A percentile compares a stretch with the other conserved stretches of the same genome.
phyloP scores from a whole-genome alignment of 306 rosid genomes.

The Ziziphus jujuba region DNA sequence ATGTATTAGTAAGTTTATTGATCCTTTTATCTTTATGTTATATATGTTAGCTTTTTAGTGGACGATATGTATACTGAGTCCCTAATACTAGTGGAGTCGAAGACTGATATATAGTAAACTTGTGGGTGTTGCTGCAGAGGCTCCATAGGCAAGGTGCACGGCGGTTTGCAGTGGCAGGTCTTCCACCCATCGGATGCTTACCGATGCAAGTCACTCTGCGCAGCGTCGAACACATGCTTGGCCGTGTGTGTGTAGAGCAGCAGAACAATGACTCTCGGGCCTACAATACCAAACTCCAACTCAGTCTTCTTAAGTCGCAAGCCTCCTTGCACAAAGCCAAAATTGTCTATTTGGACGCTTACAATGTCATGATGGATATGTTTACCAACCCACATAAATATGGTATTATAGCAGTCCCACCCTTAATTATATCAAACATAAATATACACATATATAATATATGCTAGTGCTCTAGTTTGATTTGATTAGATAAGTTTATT shows the following conservation, averaged over 20 bases:
- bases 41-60: no score
- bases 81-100: no score
- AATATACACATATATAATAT: no score
- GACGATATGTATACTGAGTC: no score
- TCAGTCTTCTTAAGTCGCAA: conserved; percentile 14
- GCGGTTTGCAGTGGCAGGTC: conserved; percentile 37
- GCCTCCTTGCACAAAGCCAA: conserved; percentile 25
- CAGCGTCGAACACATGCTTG: conserved; percentile 22
- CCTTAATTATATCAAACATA: no score
- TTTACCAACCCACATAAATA: conserved; percentile 31
- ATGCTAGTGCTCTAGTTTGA: no score
- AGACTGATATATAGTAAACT: no score
- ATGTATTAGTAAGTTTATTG: no score
- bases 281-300: conserved; percentile 43
- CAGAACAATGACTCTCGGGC: conserved; percentile 34
- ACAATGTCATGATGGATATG: conserved; percentile 38
- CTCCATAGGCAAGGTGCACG: conserved; percentile 36
- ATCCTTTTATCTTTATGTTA: no score
- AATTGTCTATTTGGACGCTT: conserved; percentile 37
- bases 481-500: no score
- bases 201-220: conserved; percentile 27
- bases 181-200: conserved; percentile 51
- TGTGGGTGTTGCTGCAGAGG: conserved; percentile 17
- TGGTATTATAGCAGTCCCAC: conserved; percentile 2
- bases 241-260: conserved; percentile 27